Evolutionary conservation across 495 filamentous ascomycete species (phyloP).

Genomic region (Penicillium steckii): DNA sequence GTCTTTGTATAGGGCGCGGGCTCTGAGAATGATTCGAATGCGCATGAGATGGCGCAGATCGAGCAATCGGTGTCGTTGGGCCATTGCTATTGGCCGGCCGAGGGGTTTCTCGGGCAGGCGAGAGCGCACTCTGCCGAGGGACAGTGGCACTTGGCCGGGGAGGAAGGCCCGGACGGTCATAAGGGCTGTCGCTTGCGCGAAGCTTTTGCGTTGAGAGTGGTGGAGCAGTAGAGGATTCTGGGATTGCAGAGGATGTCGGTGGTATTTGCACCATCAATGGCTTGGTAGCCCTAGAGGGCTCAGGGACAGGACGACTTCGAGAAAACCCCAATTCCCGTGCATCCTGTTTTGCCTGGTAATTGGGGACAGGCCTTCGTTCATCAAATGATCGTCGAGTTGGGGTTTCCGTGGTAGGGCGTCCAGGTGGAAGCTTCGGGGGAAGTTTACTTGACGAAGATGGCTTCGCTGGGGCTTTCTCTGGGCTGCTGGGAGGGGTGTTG

Average conservation of each 20-base stretch:
- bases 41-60: constrained; percentile 14
- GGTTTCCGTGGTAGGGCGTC: constrained; percentile 23
- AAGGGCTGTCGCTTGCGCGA: constrained; percentile 36
- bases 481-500: constrained; percentile 81
- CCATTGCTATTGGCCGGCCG: constrained; percentile 11
- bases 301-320: constrained; percentile 21
- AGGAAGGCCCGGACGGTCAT: constrained; percentile 61
- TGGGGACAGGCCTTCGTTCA: constrained; percentile 20
- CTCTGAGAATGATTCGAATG: constrained; percentile 12
- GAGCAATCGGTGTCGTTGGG: constrained; percentile 16
- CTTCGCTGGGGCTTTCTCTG: constrained; percentile 50
- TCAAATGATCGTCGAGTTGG: constrained; percentile 29
- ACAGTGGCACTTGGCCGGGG: constrained; percentile 39
- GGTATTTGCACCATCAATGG: constrained; percentile 40
- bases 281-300: constrained; percentile 30
- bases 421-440: constrained; percentile 11
- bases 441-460: constrained; percentile 12
- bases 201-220: constrained; percentile 27
- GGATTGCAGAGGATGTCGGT: constrained; percentile 14
- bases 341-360: constrained; percentile 13
- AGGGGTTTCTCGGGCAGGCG: constrained; percentile 31
- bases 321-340: constrained; percentile 32
- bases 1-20: constrained; percentile 22
- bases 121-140: constrained; percentile 24
- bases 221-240: constrained; percentile 22